Evolutionary conservation across 225 moss, liverwort and hornwort species (phyloP), one percentile per base, ranked within the genome.

Genomic region (Bryoerythrophyllum caledonicum): DNA sequence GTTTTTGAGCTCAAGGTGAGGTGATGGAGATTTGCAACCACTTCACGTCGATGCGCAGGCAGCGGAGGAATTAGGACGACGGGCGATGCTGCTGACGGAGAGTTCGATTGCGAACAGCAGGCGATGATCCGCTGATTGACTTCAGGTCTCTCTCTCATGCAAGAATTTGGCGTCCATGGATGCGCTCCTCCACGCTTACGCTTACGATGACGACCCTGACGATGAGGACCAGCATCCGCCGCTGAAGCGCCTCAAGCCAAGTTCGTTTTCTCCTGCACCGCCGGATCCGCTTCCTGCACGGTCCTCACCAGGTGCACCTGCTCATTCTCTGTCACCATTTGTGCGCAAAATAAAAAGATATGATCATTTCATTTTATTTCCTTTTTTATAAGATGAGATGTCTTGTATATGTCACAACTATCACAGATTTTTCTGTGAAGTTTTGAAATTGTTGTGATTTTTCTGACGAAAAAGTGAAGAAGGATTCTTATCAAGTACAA

Each of bases 161-260:
- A 15, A 14, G 63, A 4, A 7, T 40, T 63, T 63, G n/a, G 10
- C 6, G 3, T 63, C 63, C 63, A 84, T 84, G 84, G 80, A 84
- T 38, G 82, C 82, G 26, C 76, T 82, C 40, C 56, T 82, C 55
- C 71, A 51, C 53, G 79, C 72, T 34, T 85, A 85, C 60, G 46
- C 81, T 25, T 56, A 59, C n/a, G 17, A 49, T 49, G 43, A 71
- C 59, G 77, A 80, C 11, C 68, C 73, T 14, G 84, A 25, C 34
- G 0, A 32, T 1, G 32, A 2, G 16, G 17, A 38, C 11, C 71
- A 60, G 54, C 71, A 35, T 52, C 53, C 71, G 65, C 64, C 6
- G n/a, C 23, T 41, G 64, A 84, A 84, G 60, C 84, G 84, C 65
- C 55, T 43, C 28, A 84, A 77, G 61, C 59, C 28, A 6, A 17